Evolutionary conservation across 2,329 filamentous ascomycete species (phyloP), one percentile per base, ranked within the genome.

Genomic region (Diaporthe destruens): DNA sequence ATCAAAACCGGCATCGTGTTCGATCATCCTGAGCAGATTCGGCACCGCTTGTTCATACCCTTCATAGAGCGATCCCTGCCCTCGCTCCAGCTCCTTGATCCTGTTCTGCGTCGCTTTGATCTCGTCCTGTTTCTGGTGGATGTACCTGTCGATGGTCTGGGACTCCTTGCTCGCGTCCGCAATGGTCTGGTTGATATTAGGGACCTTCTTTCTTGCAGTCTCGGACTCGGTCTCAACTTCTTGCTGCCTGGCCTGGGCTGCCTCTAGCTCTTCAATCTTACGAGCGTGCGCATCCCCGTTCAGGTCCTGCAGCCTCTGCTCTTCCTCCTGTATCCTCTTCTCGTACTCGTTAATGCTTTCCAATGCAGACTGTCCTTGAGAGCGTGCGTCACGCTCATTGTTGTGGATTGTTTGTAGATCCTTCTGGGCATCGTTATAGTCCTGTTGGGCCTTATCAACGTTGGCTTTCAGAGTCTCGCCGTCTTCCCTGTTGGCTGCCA

Each of bases 231-330:
- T 69, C 9, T 78, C 82, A 6, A 89, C 86, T 44, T 85, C 81
- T 39, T 83, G 79, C 7, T 85, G 84, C 59, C 82, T 81, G 32
- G 85, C 79, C 77, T 90, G 88, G 16, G 90, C 90, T 23, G 89
- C 83, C 29, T 90, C 85, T 4, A 93, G 84, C 77, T 92, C 87
- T 23, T 84, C 83, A 47, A 89, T 81, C 77, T 91, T 94, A 75
- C 87, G 84, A 11, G 88, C 85, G 77, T 93, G 90, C 32, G 89
- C 89, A 34, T 92, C 93, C 49, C 94, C 94, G 76, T 93, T 92
- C 2, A 90, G 87, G 56, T 90, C 88, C 55, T 89, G 87, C 9
- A 98, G 86, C 5, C 91, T 90, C 61, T 83, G 80, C 76, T 88
- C 84, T 79, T 94, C 91, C 5, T 86, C 84, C 3, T 79, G 77